Evolutionary conservation across 495 filamentous ascomycete genomes (phyloP).

Genomic region (Aspergillus funiculosus): DNA sequence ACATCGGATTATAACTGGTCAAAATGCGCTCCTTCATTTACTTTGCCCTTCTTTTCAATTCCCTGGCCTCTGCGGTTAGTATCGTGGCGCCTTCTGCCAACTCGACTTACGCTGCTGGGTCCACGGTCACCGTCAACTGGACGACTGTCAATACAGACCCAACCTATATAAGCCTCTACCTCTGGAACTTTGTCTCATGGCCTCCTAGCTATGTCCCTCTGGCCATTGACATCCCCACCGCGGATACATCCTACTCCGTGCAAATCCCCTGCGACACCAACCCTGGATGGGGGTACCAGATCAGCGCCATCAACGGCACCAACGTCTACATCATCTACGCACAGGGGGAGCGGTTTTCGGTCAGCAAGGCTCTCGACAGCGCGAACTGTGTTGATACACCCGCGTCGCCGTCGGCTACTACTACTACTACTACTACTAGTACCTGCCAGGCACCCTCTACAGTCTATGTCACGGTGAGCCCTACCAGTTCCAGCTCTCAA

Average conservation of each 20-base stretch:
- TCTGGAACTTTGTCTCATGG: constrained; percentile 48
- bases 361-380: constrained; percentile 16
- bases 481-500: constrained; percentile 17
- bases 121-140: constrained; percentile 33
- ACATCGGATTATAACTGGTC: background rate
- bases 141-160: constrained; percentile 44
- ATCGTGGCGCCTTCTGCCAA: constrained; percentile 23
- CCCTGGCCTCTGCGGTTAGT: constrained; percentile 19
- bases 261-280: constrained; percentile 38
- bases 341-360: constrained; percentile 38
- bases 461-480: constrained; percentile 26
- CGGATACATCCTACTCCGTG: constrained; percentile 26
- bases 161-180: constrained; percentile 36
- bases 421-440: background rate
- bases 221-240: constrained; percentile 30
- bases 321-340: constrained; percentile 47
- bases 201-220: constrained; percentile 39
- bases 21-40: constrained; percentile 9
- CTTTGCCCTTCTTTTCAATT: background rate
- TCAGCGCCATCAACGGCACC: constrained; percentile 47
- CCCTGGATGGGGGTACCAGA: constrained; percentile 40
- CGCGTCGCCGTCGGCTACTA: background rate
- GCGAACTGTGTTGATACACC: constrained; percentile 14
- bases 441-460: constrained; percentile 18
- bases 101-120: constrained; percentile 33